phyloP scores from a whole-genome alignment of 2,329 filamentous ascomycete species.

The Ophiocordyceps unilateralis region DNA sequence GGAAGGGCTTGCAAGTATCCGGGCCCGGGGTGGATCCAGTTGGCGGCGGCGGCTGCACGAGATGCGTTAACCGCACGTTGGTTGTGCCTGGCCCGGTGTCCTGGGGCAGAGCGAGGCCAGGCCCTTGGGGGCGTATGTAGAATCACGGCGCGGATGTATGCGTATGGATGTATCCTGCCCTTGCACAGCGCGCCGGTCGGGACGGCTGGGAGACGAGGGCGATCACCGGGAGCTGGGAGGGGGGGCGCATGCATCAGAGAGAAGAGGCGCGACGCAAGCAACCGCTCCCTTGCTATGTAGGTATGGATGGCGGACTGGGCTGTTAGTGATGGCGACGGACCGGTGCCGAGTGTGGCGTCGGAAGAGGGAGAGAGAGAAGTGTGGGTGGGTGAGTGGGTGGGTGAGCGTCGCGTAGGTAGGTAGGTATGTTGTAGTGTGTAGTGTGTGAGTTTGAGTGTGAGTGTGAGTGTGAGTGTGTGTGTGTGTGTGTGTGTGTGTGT shows the following conservation, averaged over 20 bases:
- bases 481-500: no score
- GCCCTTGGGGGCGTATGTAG: conserved; percentile 3
- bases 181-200: not conserved
- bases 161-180: not conserved
- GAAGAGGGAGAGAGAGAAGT: not conserved
- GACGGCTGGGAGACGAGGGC: conserved; percentile 6
- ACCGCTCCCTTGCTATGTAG: not conserved
- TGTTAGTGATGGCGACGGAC: not conserved
- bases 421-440: no score
- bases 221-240: conserved; percentile 1
- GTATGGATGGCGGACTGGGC: not conserved
- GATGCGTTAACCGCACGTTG: conserved; percentile 27
- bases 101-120: conserved; percentile 11
- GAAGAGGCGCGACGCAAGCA: conserved; percentile 1
- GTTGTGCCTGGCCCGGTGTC: conserved; percentile 15
- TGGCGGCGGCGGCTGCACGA: conserved; percentile 37
- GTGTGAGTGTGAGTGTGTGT: no score
- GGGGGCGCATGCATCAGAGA: conserved; percentile 1
- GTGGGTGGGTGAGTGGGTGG: not conserved
- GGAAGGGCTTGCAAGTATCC: conserved; percentile 31
- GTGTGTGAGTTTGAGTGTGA: no score
- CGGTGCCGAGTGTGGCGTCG: not conserved
- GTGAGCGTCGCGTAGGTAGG: no score
- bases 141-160: not conserved
- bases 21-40: conserved; percentile 18